Conservation (phyloP, 129 eudicot species). For the Saussurea involucrata region DNA sequence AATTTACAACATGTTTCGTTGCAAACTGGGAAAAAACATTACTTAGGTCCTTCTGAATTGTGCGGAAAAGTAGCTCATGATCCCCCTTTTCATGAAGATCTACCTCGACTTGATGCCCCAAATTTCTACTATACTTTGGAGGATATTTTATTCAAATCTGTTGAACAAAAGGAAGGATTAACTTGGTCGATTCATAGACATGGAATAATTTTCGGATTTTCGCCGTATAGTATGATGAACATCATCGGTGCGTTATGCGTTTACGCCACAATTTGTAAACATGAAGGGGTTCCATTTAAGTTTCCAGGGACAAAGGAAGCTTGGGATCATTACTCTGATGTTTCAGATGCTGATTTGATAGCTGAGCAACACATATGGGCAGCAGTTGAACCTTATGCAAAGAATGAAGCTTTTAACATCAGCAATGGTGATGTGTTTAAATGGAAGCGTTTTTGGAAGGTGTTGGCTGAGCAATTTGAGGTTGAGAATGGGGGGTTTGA, state of each 20-base stretch:
- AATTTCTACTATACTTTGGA: conserved; percentile 63
- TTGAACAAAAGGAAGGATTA: conserved; percentile 42
- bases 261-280: conserved; percentile 71
- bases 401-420: conserved; percentile 74
- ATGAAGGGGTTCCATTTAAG: conserved; percentile 54
- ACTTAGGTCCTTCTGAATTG: conserved; percentile 46
- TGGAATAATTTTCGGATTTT: conserved; percentile 61
- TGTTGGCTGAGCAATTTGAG: too few relatives aligned
- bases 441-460: conserved; percentile 62
- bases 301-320: conserved; percentile 51
- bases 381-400: conserved; percentile 58
- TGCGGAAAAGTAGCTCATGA: conserved; percentile 41
- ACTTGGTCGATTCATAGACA: conserved; percentile 83
- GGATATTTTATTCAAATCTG: conserved; percentile 46
- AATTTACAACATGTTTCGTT: conserved; percentile 60
- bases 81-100: conserved; percentile 56
- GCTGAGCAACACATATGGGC: conserved; percentile 97
- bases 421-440: conserved; percentile 87
- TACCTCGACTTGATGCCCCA: conserved; percentile 45
- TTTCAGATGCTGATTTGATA: conserved; percentile 79
- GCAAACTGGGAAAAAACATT: conserved; percentile 70
- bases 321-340: conserved; percentile 60
- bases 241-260: conserved; percentile 52
- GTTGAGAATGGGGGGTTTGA: background rate
- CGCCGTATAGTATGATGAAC: conserved; percentile 73